Evolutionary conservation across 1,139 yeast genomes (phyloP).

Genomic region (Yamadazyma diddensiae): DNA sequence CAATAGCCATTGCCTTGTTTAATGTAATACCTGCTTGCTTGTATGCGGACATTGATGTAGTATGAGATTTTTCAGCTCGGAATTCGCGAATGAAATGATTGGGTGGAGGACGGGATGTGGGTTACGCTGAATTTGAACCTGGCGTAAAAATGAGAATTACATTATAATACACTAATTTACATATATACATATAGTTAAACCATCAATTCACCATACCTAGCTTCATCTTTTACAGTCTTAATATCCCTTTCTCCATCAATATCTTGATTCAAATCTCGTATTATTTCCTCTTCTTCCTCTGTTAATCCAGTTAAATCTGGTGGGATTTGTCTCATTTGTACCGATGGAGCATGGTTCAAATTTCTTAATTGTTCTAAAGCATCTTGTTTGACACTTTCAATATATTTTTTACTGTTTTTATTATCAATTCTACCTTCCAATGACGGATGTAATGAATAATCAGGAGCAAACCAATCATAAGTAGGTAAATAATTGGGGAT

Average conservation of each 20-base stretch:
- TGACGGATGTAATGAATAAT: constrained; percentile 84
- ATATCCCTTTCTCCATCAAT: constrained; percentile 28
- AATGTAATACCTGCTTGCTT: constrained; percentile 85
- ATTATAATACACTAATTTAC: constrained; percentile 1
- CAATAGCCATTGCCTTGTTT: constrained; percentile 87
- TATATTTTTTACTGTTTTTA: constrained; percentile 77
- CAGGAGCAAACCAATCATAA: constrained; percentile 89
- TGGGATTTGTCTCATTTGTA: constrained; percentile 85
- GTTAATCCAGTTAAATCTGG: constrained; percentile 74
- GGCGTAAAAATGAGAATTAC: not conserved
- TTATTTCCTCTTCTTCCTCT: constrained; percentile 56
- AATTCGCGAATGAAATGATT: constrained; percentile 4
- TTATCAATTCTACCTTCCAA: constrained; percentile 87
- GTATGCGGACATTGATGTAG: constrained; percentile 60
- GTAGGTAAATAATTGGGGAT: constrained; percentile 82
- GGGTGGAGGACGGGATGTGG: constrained; percentile 2
- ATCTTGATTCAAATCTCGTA: constrained; percentile 53
- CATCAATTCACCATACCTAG: constrained; percentile 14
- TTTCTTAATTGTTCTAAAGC: constrained; percentile 80
- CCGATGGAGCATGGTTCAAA: constrained; percentile 90
- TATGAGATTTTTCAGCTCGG: constrained; percentile 6
- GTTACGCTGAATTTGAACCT: not conserved
- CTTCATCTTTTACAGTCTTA: constrained; percentile 25
- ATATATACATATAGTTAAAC: constrained; percentile 4
- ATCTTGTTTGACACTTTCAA: constrained; percentile 75